phyloP scores from a whole-genome alignment of 306 rosid species.

The Castanopsis chinensis region DNA sequence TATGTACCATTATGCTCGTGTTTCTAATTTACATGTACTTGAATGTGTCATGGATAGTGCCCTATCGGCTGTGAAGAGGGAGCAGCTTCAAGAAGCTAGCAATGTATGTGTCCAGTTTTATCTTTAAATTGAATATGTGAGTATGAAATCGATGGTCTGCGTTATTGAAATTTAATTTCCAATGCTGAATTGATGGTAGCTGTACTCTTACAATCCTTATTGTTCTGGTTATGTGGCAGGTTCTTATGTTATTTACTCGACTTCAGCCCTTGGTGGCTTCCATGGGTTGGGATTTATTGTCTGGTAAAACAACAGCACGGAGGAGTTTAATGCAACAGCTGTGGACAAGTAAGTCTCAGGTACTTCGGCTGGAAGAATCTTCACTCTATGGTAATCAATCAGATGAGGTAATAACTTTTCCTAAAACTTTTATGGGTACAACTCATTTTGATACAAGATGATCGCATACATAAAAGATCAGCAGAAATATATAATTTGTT shows the following conservation, averaged over 20 bases:
- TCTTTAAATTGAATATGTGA: constrained; percentile 31
- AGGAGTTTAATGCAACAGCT: constrained; percentile 87
- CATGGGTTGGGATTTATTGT: constrained; percentile 97
- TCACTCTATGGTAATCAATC: constrained; percentile 70
- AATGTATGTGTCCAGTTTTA: constrained; percentile 63
- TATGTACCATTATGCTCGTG: constrained; percentile 90
- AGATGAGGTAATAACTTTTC: constrained; percentile 67
- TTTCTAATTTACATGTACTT: constrained; percentile 79
- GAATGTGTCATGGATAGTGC: constrained; percentile 88
- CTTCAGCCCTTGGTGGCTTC: constrained; percentile 91
- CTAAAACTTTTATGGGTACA: constrained; percentile 29
- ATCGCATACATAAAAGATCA: constrained; percentile 18
- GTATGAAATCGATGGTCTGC: constrained; percentile 6
- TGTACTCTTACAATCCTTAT: constrained; percentile 11
- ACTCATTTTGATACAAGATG: constrained; percentile 28
- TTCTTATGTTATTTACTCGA: constrained; percentile 78
- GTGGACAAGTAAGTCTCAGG: constrained; percentile 88
- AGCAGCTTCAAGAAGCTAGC: constrained; percentile 85
- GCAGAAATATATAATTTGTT: constrained; percentile 22
- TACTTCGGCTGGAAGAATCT: constrained; percentile 75
- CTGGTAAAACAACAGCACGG: constrained; percentile 73
- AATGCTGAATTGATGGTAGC: constrained; percentile 12
- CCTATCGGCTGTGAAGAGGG: constrained; percentile 83
- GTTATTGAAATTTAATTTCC: constrained; percentile 19
- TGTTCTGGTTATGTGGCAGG: constrained; percentile 40